A percentile compares a stretch with the other conserved stretches of the same genome.
Evolutionary conservation across 1,139 yeast species (phyloP).

Genomic region (Pichia sp.): DNA sequence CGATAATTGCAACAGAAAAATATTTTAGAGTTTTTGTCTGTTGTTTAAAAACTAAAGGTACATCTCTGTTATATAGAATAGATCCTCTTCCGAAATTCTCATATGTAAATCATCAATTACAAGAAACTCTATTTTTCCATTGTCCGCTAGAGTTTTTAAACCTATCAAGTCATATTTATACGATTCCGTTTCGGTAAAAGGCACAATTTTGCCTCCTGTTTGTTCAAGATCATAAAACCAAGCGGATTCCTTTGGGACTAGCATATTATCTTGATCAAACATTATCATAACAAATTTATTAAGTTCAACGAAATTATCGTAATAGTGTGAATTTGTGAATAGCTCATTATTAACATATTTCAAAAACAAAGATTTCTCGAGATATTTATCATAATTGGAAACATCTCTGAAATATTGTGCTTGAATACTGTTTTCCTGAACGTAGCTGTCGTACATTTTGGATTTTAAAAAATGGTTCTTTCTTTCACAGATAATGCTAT

Average conservation of each 20-base stretch:
- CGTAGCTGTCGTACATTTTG: conserved; percentile 52
- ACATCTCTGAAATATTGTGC: conserved; percentile 72
- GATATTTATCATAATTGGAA: conserved; percentile 21
- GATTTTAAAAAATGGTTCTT: conserved; percentile 46
- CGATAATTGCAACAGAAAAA: no score
- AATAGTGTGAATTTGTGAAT: conserved; percentile 28
- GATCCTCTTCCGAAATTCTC: conserved; percentile 45
- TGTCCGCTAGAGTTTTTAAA: conserved; percentile 36
- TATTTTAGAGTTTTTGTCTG: no score
- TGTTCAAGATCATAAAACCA: conserved; percentile 53
- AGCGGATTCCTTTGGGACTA: conserved; percentile 68
- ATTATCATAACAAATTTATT: conserved; percentile 50
- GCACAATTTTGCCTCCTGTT: conserved; percentile 33
- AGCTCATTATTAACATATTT: conserved; percentile 63
- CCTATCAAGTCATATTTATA: conserved; percentile 56
- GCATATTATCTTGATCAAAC: conserved; percentile 55
- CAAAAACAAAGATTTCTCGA: conserved; percentile 27
- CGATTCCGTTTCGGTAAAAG: conserved; percentile 41
- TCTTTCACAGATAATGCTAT: conserved; percentile 54
- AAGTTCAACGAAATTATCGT: conserved; percentile 33
- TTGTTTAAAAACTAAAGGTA: conserved; percentile 10
- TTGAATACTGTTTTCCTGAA: conserved; percentile 54
- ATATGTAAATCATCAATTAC: conserved; percentile 59
- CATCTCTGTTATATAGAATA: conserved; percentile 27
- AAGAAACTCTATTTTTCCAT: conserved; percentile 39